Evolutionary conservation across 2,329 filamentous ascomycete genomes (phyloP), one percentile per base, ranked within the genome.

Genomic region (Geosmithia putterillii): DNA sequence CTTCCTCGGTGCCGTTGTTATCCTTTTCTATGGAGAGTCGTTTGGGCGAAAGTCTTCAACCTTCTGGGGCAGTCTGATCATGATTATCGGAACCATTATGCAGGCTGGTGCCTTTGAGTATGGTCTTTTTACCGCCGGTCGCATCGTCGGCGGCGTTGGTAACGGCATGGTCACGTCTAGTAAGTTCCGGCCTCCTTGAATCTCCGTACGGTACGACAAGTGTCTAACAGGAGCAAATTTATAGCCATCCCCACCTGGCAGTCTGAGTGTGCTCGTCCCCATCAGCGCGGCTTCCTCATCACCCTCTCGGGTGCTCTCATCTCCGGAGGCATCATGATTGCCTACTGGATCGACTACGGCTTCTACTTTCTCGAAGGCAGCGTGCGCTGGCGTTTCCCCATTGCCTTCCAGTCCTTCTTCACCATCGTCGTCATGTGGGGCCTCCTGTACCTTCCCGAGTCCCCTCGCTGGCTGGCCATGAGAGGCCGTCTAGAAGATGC

Each of bases 371-470:
- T 58, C 34, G 49, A 55, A 17, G 57, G 55, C 28, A 38, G 28
- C 20, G 47, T 60, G 28, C 52, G 54, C 22, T 61, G 58, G 58
- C 55, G 58, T 0, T 60, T 60, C 45, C 58, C 58, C 14, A 50
- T 60, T 20, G 51, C 54, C 5, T 57, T 59, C 44, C 54, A 56
- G 44, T 54, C 52, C 15, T 54, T 56, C 46, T 56, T 56, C 37
- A 55, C 54, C 18, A 41, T 55, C 42, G 44, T 76, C 42, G 68
- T 80, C 44, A 72, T 76, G 54, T 45, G 69, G 28, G 73, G 69
- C 7, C 66, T 79, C 54, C 63, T 69, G 9, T 74, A 77, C 54
- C 66, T 78, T 5, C 56, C 55, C 17, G 55, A 59, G 41, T 66
- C 63, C 2, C 69, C 69, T 2, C 70, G 67, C 56, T 70, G 64